phyloP scores from a whole-genome alignment of 148 eudicot genomes.

The Cornus florida region DNA sequence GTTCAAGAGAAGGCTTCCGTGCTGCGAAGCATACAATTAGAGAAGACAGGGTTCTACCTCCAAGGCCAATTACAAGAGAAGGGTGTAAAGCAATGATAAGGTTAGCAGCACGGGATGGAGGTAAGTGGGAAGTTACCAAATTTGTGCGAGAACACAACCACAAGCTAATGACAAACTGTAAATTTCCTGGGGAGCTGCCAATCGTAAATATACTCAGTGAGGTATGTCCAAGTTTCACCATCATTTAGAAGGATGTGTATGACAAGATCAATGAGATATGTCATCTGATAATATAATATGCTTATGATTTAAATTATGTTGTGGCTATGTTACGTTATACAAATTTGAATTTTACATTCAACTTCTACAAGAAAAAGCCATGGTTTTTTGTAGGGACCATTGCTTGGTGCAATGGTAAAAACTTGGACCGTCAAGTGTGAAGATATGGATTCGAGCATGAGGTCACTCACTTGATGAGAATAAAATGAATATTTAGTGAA shows the following conservation, averaged over 20 bases:
- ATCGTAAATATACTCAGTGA: conserved; percentile 10
- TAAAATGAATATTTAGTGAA: no score
- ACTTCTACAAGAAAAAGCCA: no score
- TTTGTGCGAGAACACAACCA: not conserved
- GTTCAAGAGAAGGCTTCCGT: conserved; percentile 3
- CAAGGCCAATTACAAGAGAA: not conserved
- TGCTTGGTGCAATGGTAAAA: no score
- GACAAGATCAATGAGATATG: no score
- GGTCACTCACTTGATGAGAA: no score
- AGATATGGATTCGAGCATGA: no score
- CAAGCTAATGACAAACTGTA: conserved; percentile 2
- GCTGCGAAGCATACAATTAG: not conserved
- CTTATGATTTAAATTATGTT: no score
- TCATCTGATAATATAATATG: not conserved
- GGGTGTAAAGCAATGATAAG: conserved; percentile 4
- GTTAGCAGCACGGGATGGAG: not conserved
- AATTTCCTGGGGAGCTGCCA: conserved; percentile 16
- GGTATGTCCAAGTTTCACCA: not conserved
- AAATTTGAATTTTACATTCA: no score
- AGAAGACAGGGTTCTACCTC: not conserved
- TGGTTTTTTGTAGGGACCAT: no score
- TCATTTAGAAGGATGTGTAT: not conserved
- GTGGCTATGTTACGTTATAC: no score
- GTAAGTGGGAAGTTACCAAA: not conserved
- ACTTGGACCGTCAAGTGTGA: no score